Conservation (phyloP, 345 rosid genomes). For the Odontarrhena argentea region DNA sequence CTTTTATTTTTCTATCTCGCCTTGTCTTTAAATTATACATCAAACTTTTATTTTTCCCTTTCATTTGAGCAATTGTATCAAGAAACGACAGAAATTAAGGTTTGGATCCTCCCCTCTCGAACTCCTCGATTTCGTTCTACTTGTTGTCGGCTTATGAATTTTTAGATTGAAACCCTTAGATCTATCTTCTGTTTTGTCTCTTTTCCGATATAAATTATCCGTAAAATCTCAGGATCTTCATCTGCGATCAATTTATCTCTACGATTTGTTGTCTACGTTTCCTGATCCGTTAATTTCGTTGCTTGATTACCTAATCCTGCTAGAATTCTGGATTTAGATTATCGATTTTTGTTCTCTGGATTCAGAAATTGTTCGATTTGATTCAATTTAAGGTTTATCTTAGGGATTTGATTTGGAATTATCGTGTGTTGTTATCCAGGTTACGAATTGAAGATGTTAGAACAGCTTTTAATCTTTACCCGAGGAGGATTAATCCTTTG, state of each 20-base stretch:
- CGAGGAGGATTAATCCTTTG: slow-evolving; percentile 98
- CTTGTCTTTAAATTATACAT: neutral
- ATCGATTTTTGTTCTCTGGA: neutral
- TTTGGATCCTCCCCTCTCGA: slow-evolving; percentile 27
- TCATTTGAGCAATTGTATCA: slow-evolving; percentile 13
- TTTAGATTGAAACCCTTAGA: slow-evolving; percentile 3
- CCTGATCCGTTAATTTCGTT: slow-evolving; percentile 1
- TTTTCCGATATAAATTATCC: neutral
- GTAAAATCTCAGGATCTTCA: neutral
- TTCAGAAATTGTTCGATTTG: neutral
- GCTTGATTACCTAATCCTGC: neutral
- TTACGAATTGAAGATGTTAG: slow-evolving; percentile 63
- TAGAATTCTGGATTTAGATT: neutral
- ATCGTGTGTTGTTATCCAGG: slow-evolving; percentile 36
- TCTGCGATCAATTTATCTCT: neutral
- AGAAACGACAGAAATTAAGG: slow-evolving; percentile 31
- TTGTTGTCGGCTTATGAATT: neutral
- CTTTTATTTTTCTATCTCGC: neutral
- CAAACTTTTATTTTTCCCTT: neutral
- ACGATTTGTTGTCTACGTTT: neutral
- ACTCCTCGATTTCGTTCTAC: slow-evolving; percentile 13
- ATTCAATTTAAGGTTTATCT: neutral
- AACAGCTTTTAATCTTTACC: slow-evolving; percentile 89
- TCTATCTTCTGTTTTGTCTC: slow-evolving; percentile 12
- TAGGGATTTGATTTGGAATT: slow-evolving; percentile 22